Percentiles rank a stretch among this genome's conserved stretches.
phyloP scores from a whole-genome alignment of 1,284 basidiomycete genomes.

The Taiwanofungus camphoratus region DNA sequence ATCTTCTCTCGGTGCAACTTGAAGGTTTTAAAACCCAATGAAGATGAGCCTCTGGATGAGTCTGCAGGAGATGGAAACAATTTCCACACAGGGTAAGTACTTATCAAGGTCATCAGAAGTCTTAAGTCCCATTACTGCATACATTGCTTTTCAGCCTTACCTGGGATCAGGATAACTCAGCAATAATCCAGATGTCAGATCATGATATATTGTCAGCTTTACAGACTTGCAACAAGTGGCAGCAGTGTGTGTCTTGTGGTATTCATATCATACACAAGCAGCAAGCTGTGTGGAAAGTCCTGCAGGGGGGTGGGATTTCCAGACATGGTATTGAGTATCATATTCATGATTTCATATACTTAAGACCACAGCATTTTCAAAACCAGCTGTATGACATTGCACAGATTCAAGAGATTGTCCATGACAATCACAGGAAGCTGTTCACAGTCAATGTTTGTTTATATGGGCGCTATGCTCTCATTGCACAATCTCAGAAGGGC shows the following conservation, averaged over 20 bases:
- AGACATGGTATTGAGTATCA: conserved; percentile 45
- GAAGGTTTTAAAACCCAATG: conserved; percentile 33
- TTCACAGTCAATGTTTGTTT: conserved; percentile 32
- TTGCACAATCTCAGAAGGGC: conserved; percentile 14
- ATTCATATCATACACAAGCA: conserved; percentile 24
- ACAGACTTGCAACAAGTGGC: conserved; percentile 25
- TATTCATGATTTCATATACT: conserved; percentile 51
- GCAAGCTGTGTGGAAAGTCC: conserved; percentile 17
- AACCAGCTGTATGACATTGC: conserved; percentile 41
- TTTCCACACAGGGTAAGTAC: conserved; percentile 48
- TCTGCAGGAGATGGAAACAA: conserved; percentile 33
- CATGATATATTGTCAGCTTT: conserved; percentile 28
- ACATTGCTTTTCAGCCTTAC: conserved; percentile 13
- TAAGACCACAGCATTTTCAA: conserved; percentile 27
- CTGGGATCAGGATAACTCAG: conserved; percentile 39
- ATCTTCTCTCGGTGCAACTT: conserved; percentile 54
- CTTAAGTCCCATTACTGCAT: neutral
- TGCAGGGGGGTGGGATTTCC: conserved; percentile 29
- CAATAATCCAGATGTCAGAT: conserved; percentile 39
- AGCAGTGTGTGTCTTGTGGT: conserved; percentile 45
- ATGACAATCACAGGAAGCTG: conserved; percentile 16
- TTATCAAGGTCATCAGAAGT: conserved; percentile 1
- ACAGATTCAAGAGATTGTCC: conserved; percentile 41
- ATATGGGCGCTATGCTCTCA: conserved; percentile 39
- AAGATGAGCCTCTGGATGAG: conserved; percentile 41